Evolutionary conservation across 1,284 basidiomycete species (phyloP), one percentile per base, ranked within the genome.

Genomic region (Vanrija sp.): DNA sequence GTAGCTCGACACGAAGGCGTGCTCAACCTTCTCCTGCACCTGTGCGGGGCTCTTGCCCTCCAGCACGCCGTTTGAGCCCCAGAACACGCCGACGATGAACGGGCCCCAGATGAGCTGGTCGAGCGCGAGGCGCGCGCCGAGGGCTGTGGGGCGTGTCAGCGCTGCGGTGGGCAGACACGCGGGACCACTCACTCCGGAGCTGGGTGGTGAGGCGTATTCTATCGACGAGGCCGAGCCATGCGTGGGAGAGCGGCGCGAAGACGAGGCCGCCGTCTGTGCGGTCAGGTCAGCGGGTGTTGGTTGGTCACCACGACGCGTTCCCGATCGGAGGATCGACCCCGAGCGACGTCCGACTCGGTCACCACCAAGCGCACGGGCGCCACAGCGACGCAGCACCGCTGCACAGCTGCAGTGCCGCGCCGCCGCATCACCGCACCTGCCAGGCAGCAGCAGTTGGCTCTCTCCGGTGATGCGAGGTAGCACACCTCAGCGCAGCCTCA

Each of bases 61-160:
- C n/a, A 77, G 58, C 38, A 73, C 49, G 0, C 74, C 73, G 26
- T 74, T 64, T 6, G 65, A 58, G 10, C 66, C 66, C 50, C 73
- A 69, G 60, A 74, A 73, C 54, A 67, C 68, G 28, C 25, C 25
- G 18, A 48, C 46, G 46, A 48, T 48, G n/a, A 34, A 48, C n/a
- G 46, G 46, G 18, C 46, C 46, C 46, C 46, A 48, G 14, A 48
- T n/a, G 28, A 26, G 25, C 21, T 48, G 46, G 34, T 48, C 46
- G 25, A 48, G 18, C 12, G 46, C 46, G 29, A 48, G 26, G 18
- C 46, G 26, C 14, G 46, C 29, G n/a, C 18, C n/a, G 25, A 48
- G 16, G 14, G 46, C 46, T 47, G 3, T 15, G 26, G 26, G 26
- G 28, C n/a, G n/a, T n/a, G 21, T 26, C 23, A 28, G 23, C n/a